Conservation (phyloP, 371 early-diverging fungal genomes). For the Blakeslea trispora region DNA sequence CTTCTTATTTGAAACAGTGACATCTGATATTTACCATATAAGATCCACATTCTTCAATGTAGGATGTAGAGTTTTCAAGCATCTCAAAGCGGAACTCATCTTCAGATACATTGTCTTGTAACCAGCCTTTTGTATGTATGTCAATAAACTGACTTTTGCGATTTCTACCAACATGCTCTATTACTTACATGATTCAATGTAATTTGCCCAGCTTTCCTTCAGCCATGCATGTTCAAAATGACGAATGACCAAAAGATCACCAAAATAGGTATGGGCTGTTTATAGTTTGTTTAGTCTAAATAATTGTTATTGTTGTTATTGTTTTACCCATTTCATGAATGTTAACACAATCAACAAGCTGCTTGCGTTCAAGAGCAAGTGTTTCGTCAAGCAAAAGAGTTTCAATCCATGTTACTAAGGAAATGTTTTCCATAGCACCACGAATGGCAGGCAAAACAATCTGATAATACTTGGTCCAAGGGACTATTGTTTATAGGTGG, state of each 20-base stretch:
- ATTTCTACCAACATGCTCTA: too few species aligned
- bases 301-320: not conserved
- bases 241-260: constrained; percentile 56
- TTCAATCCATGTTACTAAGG: constrained; percentile 47
- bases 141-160: not conserved
- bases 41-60: constrained; percentile 39
- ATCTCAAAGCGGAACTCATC: constrained; percentile 47
- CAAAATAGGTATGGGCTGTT: constrained; percentile 62
- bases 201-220: constrained; percentile 67
- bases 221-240: constrained; percentile 71
- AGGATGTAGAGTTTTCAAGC: constrained; percentile 29
- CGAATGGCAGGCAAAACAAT: constrained; percentile 35
- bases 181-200: constrained; percentile 44
- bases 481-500: constrained; percentile 42
- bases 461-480: constrained; percentile 65
- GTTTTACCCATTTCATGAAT: constrained; percentile 60
- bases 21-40: constrained; percentile 55
- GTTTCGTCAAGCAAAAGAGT: constrained; percentile 37
- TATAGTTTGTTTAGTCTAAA: not conserved
- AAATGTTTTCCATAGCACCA: constrained; percentile 68
- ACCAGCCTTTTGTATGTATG: constrained; percentile 33
- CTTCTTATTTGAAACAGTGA: too few species aligned
- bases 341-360: constrained; percentile 37
- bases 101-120: constrained; percentile 46
- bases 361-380: constrained; percentile 25